Evolutionary conservation across 345 rosid species (phyloP), one percentile per base, ranked within the genome.

Genomic region (Physaria fendleri): DNA sequence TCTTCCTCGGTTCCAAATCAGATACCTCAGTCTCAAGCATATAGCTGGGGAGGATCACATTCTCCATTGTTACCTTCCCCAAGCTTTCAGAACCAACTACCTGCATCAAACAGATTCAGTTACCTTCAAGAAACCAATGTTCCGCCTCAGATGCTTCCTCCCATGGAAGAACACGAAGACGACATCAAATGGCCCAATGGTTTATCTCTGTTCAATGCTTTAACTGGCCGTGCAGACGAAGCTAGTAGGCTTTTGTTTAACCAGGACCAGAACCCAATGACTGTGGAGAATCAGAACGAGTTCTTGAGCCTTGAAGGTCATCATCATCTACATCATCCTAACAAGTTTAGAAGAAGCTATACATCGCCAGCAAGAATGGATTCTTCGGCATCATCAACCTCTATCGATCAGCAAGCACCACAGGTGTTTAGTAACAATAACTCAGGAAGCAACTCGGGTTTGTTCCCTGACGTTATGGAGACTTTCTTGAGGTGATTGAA

Each of bases 141-240:
- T 59, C 68, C 91, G 55, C 77, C 78, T 69, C 82, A 87, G 77
- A 91, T 83, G 85, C 78, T 73, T 79, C 85, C 80, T 76, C 85
- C 79, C 62, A 81, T 81, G 75, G 84, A 77, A 27, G 92, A 87
- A 23, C 90, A 81, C 1, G 88, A 89, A 64, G 79, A 66, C 1
- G 97, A 93, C 66, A 83, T 85, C 75, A 85, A 93, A 74, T 87
- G 99, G 99, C 96, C 97, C 0, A 78, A 79, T 22, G 96, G 96
- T 45, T 56, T 85, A 66, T 82, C 95, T 23, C 54, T 89, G 75
- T 89, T 87, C 76, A 83, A 78, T 59, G 97, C 92, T 3, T 76
- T 93, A 48, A 83, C 95, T 1, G 84, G 90, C n/a, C 78, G 77
- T 39, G 71, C 79, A 2, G 92, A 87, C 1, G 70, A 64, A 56